Conservation (phyloP, 1,284 basidiomycete species). For the Tilletia setariae region DNA sequence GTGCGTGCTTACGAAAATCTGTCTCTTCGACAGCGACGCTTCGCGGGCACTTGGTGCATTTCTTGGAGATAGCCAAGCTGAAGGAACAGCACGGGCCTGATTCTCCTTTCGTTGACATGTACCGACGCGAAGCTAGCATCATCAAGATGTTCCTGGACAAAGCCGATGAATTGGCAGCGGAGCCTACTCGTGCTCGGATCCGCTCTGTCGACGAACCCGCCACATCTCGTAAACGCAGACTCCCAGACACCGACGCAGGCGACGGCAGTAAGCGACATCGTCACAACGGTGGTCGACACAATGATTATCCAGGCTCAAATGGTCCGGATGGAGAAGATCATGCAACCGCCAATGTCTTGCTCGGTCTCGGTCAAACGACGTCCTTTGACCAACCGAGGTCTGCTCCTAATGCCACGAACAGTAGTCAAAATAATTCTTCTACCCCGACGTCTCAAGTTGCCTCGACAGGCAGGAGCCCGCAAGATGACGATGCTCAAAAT, state of each 20-base stretch:
- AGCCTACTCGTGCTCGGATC: background rate
- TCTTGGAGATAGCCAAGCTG: background rate
- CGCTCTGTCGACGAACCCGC: background rate
- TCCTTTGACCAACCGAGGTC: background rate
- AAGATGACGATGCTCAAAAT: slow-evolving; percentile 5
- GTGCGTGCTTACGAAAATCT: background rate
- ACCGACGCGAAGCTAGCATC: background rate
- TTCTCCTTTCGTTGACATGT: background rate
- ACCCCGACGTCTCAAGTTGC: no score
- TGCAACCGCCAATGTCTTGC: slow-evolving; percentile 6
- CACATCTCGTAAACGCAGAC: background rate
- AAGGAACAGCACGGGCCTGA: slow-evolving; percentile 9
- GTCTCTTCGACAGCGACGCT: background rate
- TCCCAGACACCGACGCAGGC: background rate
- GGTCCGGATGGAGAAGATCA: slow-evolving; percentile 1
- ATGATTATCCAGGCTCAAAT: background rate
- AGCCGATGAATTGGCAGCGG: background rate
- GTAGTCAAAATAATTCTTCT: background rate
- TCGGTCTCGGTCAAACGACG: slow-evolving; percentile 1
- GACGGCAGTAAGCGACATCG: background rate
- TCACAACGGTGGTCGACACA: background rate
- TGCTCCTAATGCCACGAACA: background rate
- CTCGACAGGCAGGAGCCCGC: background rate
- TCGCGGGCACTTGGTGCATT: slow-evolving; percentile 1
- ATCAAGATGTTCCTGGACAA: slow-evolving; percentile 9